Percentiles rank a stretch among this genome's conserved stretches.
Conservation (phyloP, 2,329 filamentous ascomycete genomes). For the Aspergillus quadrilineatus region DNA sequence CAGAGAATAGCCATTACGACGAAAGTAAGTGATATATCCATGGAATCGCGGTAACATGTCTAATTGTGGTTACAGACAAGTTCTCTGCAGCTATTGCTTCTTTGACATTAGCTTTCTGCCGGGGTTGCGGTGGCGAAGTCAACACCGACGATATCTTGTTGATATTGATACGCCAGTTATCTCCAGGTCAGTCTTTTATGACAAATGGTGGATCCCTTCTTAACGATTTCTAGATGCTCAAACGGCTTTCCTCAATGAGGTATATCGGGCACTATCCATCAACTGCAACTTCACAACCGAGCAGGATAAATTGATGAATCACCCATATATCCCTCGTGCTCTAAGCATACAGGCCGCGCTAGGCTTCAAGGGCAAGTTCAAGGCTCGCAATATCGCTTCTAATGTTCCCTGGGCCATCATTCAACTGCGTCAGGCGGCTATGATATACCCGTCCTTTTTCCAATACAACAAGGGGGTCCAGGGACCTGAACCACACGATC, state of each 20-base stretch:
- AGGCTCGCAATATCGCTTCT: constrained; percentile 63
- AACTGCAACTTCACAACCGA: constrained; percentile 82
- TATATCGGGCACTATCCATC: constrained; percentile 68
- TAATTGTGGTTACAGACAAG: constrained; percentile 30
- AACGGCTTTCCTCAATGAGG: constrained; percentile 62
- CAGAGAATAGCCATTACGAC: constrained; percentile 35
- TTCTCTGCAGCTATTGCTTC: constrained; percentile 59
- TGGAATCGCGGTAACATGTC: background rate
- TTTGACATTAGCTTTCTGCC: constrained; percentile 55
- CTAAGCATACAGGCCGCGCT: constrained; percentile 77
- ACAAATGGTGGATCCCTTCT: constrained; percentile 15
- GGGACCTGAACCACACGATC: constrained; percentile 52
- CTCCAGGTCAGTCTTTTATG: constrained; percentile 36
- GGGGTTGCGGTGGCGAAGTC: constrained; percentile 47
- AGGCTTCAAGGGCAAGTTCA: constrained; percentile 66
- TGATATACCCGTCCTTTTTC: constrained; percentile 64
- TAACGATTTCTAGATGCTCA: constrained; percentile 53
- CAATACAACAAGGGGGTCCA: constrained; percentile 60
- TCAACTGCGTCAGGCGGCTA: constrained; percentile 68
- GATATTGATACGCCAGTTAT: constrained; percentile 56
- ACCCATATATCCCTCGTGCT: constrained; percentile 69
- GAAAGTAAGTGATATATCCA: constrained; percentile 33
- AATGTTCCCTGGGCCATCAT: constrained; percentile 74
- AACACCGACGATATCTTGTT: constrained; percentile 72
- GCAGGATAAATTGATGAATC: constrained; percentile 70